Percentiles rank a stretch among this genome's conserved stretches.
phyloP scores from a whole-genome alignment of 2,329 filamentous ascomycete genomes.

The Claviceps maximensis region DNA sequence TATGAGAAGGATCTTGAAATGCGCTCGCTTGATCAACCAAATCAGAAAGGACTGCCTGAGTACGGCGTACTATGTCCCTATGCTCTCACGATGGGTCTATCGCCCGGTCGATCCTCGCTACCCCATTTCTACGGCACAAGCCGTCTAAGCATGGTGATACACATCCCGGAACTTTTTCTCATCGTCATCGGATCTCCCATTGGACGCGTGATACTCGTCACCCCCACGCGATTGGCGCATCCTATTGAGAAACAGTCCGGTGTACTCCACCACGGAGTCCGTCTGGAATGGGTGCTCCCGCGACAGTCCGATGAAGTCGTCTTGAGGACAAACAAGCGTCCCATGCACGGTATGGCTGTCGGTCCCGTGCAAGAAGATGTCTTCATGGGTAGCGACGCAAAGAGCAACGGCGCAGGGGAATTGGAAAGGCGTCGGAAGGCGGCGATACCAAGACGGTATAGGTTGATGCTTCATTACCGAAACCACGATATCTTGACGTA shows the following conservation, averaged over 20 bases:
- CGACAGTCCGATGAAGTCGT: constrained; percentile 31
- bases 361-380: constrained; percentile 43
- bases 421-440: constrained; percentile 11
- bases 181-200: constrained; percentile 54
- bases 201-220: constrained; percentile 53
- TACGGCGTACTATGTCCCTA: constrained; percentile 20
- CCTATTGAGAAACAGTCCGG: constrained; percentile 10
- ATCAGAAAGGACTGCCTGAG: constrained; percentile 12
- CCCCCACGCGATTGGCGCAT: constrained; percentile 27
- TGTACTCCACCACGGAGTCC: constrained; percentile 29
- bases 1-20: constrained; percentile 37
- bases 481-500: constrained; percentile 60
- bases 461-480: constrained; percentile 58
- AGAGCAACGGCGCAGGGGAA: not conserved
- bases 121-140: constrained; percentile 22
- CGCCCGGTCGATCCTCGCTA: constrained; percentile 10
- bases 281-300: constrained; percentile 40
- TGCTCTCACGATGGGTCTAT: constrained; percentile 15
- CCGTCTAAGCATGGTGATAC: constrained; percentile 43
- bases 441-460: constrained; percentile 37
- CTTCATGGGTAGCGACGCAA: constrained; percentile 5
- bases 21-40: constrained; percentile 17
- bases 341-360: constrained; percentile 54
- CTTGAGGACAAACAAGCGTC: constrained; percentile 29
- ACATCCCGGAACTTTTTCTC: constrained; percentile 58